Conservation (phyloP, 441 rosid genomes). For the Capsella rubella region DNA sequence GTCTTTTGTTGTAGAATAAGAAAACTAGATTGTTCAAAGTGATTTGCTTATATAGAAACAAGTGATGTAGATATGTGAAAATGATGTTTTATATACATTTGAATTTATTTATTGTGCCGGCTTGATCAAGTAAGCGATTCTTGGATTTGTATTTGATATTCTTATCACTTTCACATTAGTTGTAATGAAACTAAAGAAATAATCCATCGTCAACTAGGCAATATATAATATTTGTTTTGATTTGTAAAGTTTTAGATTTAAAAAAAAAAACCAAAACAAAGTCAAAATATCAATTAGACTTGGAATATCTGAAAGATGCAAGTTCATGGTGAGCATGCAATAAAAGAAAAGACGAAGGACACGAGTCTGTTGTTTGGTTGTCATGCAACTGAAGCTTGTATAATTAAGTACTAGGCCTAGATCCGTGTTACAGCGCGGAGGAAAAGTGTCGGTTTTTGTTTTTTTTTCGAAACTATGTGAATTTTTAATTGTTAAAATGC, state of each 20-base stretch:
- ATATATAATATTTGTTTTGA: neutral
- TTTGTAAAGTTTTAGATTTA: neutral
- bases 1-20: neutral
- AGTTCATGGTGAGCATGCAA: neutral
- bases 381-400: too few relatives aligned
- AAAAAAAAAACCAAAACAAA: neutral
- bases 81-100: neutral
- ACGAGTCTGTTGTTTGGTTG: too few relatives aligned
- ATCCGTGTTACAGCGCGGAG: too few relatives aligned
- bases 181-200: neutral
- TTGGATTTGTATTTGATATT: neutral
- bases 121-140: neutral
- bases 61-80: neutral
- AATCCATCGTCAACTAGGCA: neutral
- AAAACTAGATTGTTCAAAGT: neutral
- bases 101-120: neutral
- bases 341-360: neutral
- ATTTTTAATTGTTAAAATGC: too few relatives aligned
- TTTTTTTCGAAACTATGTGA: too few relatives aligned
- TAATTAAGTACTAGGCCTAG: too few relatives aligned
- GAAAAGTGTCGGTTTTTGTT: too few relatives aligned
- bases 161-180: neutral
- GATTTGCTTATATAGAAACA: slow-evolving; percentile 1
- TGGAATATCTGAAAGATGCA: neutral
- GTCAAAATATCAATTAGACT: neutral